Conservation (phyloP, 768 basidiomycete species). For the Rhizopogon vesiculosus region DNA sequence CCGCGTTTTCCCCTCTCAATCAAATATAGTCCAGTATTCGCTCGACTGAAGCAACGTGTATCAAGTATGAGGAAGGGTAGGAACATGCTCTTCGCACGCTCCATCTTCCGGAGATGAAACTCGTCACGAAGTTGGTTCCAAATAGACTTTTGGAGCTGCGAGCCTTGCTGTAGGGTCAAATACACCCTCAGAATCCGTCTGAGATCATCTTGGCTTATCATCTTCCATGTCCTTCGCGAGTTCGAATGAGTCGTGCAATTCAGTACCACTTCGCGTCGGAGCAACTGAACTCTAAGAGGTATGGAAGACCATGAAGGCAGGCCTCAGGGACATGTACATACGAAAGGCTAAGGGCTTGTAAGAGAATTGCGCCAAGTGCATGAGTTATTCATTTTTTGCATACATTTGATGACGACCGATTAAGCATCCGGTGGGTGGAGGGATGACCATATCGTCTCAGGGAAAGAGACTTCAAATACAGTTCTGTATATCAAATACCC, state of each 20-base stretch:
- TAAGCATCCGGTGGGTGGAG: not conserved
- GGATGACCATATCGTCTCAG: not conserved
- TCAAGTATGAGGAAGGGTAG: no score
- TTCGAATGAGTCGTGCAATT: not conserved
- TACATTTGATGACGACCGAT: not conserved
- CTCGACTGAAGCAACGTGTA: not conserved
- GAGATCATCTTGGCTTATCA: not conserved
- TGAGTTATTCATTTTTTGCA: not conserved
- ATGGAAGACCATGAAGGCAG: not conserved
- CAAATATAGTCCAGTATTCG: not conserved
- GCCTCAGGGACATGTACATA: not conserved
- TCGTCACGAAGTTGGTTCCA: constrained; percentile 68
- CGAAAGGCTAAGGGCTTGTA: not conserved
- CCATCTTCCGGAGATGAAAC: constrained; percentile 49
- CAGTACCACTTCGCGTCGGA: not conserved
- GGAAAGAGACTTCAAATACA: not conserved
- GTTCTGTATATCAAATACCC: constrained; percentile 14
- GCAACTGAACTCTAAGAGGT: not conserved
- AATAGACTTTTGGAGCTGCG: constrained; percentile 63
- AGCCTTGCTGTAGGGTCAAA: no score
- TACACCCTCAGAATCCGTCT: not conserved
- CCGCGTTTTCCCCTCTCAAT: not conserved
- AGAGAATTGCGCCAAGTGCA: not conserved
- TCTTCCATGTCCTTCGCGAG: not conserved
- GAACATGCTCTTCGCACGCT: constrained; percentile 30